Conservation (phyloP, 108 stramenopile genomes). For the Nitzschia sp. region DNA sequence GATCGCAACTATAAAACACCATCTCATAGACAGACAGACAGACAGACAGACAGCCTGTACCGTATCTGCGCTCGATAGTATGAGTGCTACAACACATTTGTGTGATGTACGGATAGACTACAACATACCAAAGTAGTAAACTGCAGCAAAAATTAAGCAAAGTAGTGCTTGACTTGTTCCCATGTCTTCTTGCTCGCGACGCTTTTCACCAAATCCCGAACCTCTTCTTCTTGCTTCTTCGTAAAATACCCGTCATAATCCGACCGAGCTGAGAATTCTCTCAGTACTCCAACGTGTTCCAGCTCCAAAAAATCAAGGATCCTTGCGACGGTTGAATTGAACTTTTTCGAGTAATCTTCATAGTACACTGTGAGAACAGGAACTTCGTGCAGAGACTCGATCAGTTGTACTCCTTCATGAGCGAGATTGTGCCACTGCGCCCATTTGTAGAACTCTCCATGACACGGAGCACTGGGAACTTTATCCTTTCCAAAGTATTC, state of each 20-base stretch:
- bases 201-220: slow-evolving; percentile 17
- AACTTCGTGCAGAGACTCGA: slow-evolving; percentile 24
- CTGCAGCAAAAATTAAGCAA: slow-evolving; percentile 3
- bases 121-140: too few species aligned
- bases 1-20: too few species aligned
- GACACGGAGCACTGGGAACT: slow-evolving; percentile 57
- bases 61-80: too few species aligned
- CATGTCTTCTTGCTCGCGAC: slow-evolving; percentile 30
- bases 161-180: slow-evolving; percentile 38
- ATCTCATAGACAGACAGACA: too few species aligned
- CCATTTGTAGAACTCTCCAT: slow-evolving; percentile 74
- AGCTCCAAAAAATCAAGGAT: slow-evolving; percentile 70
- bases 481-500: slow-evolving; percentile 33
- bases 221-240: slow-evolving; percentile 1
- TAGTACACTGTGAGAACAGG: slow-evolving; percentile 70
- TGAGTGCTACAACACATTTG: too few species aligned
- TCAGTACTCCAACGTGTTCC: slow-evolving; percentile 14
- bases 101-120: too few species aligned
- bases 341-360: slow-evolving; percentile 69
- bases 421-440: slow-evolving; percentile 86
- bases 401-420: slow-evolving; percentile 32
- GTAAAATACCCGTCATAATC: slow-evolving; percentile 31
- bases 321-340: slow-evolving; percentile 38
- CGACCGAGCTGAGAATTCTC: slow-evolving; percentile 18
- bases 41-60: too few species aligned